Evolutionary conservation across 2,329 filamentous ascomycete genomes (phyloP).

Genomic region (Tolypocladium inflatum): DNA sequence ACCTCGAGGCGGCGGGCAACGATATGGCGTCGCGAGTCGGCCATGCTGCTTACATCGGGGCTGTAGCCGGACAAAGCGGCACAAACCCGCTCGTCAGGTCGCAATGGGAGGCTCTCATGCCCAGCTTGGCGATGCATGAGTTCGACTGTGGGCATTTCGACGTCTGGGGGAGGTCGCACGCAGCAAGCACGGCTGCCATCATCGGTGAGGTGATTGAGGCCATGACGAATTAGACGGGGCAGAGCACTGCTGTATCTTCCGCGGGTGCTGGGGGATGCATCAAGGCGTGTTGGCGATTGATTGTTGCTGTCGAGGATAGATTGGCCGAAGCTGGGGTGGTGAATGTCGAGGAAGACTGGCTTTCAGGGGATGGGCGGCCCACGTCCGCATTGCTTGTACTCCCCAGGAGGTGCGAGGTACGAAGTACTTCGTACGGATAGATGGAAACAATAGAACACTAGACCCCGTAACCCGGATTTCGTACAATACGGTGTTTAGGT

Average conservation of each 20-base stretch:
- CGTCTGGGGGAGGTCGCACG: neutral
- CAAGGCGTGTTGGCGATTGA: neutral
- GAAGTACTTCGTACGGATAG: neutral
- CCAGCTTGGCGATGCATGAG: neutral
- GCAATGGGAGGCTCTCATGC: neutral
- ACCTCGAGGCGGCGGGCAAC: neutral
- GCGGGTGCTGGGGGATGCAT: too few species aligned
- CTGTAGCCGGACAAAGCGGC: neutral
- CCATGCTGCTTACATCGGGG: neutral
- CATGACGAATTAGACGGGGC: neutral
- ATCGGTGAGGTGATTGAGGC: neutral
- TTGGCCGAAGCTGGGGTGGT: neutral
- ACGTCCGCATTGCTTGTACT: neutral
- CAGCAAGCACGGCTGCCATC: neutral
- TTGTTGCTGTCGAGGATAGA: neutral
- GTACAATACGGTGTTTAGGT: neutral
- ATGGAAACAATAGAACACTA: neutral
- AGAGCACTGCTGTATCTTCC: too few species aligned
- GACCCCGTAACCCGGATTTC: neutral
- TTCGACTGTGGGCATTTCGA: neutral
- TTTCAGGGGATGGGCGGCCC: neutral
- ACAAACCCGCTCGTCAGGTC: neutral
- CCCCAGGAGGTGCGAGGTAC: neutral
- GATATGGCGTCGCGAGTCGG: neutral
- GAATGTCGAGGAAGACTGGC: neutral